Conservation (phyloP, 2,329 filamentous ascomycete genomes). For the Diaporthe humulicola region DNA sequence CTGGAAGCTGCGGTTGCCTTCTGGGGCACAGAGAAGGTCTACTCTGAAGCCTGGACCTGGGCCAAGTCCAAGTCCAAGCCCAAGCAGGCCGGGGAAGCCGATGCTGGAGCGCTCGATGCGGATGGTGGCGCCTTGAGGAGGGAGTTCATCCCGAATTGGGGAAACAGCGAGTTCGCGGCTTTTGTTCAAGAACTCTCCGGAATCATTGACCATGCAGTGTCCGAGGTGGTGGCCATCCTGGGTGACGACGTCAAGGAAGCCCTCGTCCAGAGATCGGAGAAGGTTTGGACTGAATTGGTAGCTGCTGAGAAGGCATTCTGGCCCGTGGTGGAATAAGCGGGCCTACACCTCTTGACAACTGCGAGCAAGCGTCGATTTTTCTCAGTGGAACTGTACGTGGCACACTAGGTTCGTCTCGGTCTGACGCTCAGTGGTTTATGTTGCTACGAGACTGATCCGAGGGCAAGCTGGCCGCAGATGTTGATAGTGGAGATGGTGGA, state of each 20-base stretch:
- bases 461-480: background rate
- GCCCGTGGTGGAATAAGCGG: slow-evolving; percentile 55
- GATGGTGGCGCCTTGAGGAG: slow-evolving; percentile 75
- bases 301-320: slow-evolving; percentile 71
- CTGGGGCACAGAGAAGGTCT: slow-evolving; percentile 80
- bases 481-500: background rate
- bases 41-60: slow-evolving; percentile 71
- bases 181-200: slow-evolving; percentile 70
- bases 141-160: slow-evolving; percentile 79
- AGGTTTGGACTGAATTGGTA: slow-evolving; percentile 64
- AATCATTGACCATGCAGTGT: slow-evolving; percentile 68
- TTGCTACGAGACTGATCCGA: background rate
- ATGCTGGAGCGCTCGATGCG: slow-evolving; percentile 57
- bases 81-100: slow-evolving; percentile 41
- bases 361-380: background rate
- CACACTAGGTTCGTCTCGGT: background rate
- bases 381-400: background rate
- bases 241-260: slow-evolving; percentile 49
- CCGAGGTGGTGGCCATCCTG: slow-evolving; percentile 51
- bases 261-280: slow-evolving; percentile 55
- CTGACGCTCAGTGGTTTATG: background rate
- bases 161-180: slow-evolving; percentile 68
- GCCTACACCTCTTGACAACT: background rate
- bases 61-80: slow-evolving; percentile 58
- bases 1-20: slow-evolving; percentile 80